Percentiles rank a stretch among this genome's conserved stretches.
These are phyloP conservation scores for Dactylellina leptospora DNA, from an alignment of 2,329 filamentous ascomycete genomes.

Conservation along the genomic window DNA sequence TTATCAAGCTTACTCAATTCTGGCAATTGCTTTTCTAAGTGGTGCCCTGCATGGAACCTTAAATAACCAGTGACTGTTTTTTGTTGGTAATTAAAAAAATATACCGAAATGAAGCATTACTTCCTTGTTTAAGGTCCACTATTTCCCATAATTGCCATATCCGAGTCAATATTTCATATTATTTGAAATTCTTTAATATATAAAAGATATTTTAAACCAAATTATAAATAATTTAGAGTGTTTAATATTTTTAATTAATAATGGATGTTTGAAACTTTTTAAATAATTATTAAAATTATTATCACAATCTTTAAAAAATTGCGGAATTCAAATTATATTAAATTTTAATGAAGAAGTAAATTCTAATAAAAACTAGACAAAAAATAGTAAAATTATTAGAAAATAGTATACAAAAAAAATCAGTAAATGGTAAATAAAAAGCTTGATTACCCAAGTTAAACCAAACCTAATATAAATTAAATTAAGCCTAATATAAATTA, in stretches of 20 bases:
- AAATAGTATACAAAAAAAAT: neutral
- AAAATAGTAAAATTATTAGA: neutral
- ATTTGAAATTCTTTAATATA: neutral
- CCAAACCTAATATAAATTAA: neutral
- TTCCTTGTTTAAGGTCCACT: neutral
- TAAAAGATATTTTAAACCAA: neutral
- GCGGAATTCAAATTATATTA: neutral
- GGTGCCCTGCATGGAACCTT: too few relatives aligned
- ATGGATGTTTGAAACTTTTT: neutral
- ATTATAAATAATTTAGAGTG: neutral
- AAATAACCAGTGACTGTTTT: neutral
- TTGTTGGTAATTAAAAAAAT: neutral
- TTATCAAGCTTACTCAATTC: too few relatives aligned
- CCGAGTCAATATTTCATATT: neutral
- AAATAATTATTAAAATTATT: neutral
- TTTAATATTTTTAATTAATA: too few relatives aligned
- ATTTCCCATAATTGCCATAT: neutral
- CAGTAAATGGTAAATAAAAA: neutral
- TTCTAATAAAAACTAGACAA: neutral
- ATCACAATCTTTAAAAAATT: neutral
- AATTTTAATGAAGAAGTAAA: neutral
- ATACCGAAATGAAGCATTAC: neutral
- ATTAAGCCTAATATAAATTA: neutral
- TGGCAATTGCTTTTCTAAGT: too few relatives aligned
- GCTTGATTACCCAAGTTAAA: neutral